A percentile compares a stretch with the other conserved stretches of the same genome.
Conservation (phyloP, 805 yeast species). For the Starmerella riodocensis region DNA sequence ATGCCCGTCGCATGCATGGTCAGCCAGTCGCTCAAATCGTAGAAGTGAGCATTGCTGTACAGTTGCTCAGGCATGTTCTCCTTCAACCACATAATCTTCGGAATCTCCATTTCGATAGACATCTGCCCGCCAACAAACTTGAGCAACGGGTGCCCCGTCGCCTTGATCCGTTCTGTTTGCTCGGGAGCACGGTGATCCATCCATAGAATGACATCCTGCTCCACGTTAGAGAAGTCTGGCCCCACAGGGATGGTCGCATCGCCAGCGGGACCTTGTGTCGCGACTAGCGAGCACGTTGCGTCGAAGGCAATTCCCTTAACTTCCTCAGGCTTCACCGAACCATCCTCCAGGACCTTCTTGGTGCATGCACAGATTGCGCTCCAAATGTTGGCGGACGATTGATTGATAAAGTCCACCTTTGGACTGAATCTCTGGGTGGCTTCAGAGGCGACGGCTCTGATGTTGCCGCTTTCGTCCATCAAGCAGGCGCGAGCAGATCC, state of each 20-base stretch:
- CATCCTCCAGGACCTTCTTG: conserved; percentile 55
- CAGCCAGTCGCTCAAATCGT: conserved; percentile 82
- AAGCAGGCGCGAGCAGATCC: conserved; percentile 94
- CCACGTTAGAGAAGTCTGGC: conserved; percentile 61
- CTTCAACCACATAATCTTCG: conserved; percentile 93
- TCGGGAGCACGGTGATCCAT: conserved; percentile 92
- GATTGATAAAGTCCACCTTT: conserved; percentile 46
- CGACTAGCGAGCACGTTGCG: conserved; percentile 93
- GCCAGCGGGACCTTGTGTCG: conserved; percentile 40
- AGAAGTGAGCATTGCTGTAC: conserved; percentile 59
- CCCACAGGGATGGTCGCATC: conserved; percentile 79
- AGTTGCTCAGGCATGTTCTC: conserved; percentile 54
- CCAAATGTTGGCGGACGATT: conserved; percentile 88
- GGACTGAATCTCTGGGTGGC: conserved; percentile 49
- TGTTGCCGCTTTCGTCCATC: conserved; percentile 70
- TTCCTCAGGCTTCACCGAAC: conserved; percentile 51
- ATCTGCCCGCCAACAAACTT: conserved; percentile 93
- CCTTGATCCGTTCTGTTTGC: conserved; percentile 71
- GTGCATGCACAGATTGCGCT: conserved; percentile 68
- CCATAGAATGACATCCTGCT: conserved; percentile 85
- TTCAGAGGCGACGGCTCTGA: conserved; percentile 59
- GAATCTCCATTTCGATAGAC: conserved; percentile 98
- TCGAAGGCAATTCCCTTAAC: conserved; percentile 90
- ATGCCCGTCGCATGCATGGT: conserved; percentile 83
- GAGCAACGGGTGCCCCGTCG: conserved; percentile 62